Conservation (phyloP, 2,329 filamentous ascomycete genomes). For the Zelopaecilomyces penicillatus region DNA sequence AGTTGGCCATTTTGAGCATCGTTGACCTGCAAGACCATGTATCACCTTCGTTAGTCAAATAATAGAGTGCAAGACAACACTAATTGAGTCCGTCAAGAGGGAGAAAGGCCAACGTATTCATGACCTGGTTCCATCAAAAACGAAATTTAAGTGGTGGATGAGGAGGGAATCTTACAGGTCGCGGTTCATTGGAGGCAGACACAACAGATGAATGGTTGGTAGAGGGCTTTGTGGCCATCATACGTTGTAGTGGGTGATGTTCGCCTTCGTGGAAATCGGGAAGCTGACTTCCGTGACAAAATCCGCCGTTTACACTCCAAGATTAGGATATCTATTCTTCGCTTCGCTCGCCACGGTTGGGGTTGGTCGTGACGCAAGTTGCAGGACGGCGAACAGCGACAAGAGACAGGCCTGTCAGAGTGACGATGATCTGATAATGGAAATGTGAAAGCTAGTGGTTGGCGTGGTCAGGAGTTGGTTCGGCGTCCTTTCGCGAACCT, state of each 20-base stretch:
- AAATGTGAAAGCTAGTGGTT: not conserved
- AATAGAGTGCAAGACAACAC: not conserved
- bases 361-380: not conserved
- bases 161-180: constrained; percentile 29
- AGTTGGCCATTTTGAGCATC: constrained; percentile 40
- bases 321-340: not conserved
- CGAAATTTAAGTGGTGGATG: constrained; percentile 2
- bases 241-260: constrained; percentile 39
- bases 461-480: constrained; percentile 2
- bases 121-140: not conserved
- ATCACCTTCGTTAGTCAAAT: constrained; percentile 18
- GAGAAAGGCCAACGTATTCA: not conserved
- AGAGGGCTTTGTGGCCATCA: constrained; percentile 57
- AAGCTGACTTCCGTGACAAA: constrained; percentile 16
- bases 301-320: not conserved
- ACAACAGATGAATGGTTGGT: constrained; percentile 46
- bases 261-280: constrained; percentile 23
- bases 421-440: not conserved
- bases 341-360: not conserved
- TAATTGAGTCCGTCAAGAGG: not conserved
- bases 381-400: constrained; percentile 1
- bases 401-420: not conserved
- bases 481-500: constrained; percentile 1
- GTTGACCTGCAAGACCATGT: constrained; percentile 17
- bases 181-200: constrained; percentile 38